Evolutionary conservation across 257 asterid species (phyloP), one percentile per base, ranked within the genome.

Genomic region (Eucommia ulmoides): DNA sequence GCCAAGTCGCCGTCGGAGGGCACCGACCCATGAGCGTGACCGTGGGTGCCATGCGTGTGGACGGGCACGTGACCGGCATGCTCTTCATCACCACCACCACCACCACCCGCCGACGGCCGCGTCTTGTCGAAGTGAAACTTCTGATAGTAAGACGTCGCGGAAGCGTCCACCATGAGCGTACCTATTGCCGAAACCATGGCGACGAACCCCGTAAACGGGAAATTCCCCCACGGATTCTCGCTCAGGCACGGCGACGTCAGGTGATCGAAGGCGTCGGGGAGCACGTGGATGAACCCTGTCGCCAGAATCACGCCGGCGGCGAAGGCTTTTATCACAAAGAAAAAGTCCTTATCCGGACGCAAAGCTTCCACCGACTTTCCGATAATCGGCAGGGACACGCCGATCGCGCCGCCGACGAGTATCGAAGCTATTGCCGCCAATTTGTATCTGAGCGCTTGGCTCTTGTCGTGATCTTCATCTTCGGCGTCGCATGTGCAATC

Each of bases 241-340:
- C 48, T 38, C 33, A 66, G 23, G 22, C 45, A 52, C 1, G 67
- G 67, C 0, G 45, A 45, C 15, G 67, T 45, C 5, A 60, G 33
- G 22, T 26, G 60, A 12, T 33, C 50, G 1, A 50, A 60, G 3
- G 72, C 72, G 20, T 60, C 72, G 0, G 72, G 68, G 0, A 66
- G 54, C 0, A 66, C 22, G 14, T 66, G 72, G 19, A 66, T 63
- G 42, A 61, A 50, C n/a, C n/a, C n/a, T n/a, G n/a, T n/a, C n/a
- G n/a, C n/a, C n/a, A n/a, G n/a, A n/a, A n/a, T n/a, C n/a, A 66
- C 67, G 0, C 72, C 72, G 0, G 67, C 72, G 0, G 73, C 68
- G 12, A 26, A 26, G 38, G 38, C 6, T 12, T 26, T 26, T 4
- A 26, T 12, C 6, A 26, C 8, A 12, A 26, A 26, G 38, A 4